Evolutionary conservation across 2,329 filamentous ascomycete species (phyloP).

Genomic region (Metarhizium album): DNA sequence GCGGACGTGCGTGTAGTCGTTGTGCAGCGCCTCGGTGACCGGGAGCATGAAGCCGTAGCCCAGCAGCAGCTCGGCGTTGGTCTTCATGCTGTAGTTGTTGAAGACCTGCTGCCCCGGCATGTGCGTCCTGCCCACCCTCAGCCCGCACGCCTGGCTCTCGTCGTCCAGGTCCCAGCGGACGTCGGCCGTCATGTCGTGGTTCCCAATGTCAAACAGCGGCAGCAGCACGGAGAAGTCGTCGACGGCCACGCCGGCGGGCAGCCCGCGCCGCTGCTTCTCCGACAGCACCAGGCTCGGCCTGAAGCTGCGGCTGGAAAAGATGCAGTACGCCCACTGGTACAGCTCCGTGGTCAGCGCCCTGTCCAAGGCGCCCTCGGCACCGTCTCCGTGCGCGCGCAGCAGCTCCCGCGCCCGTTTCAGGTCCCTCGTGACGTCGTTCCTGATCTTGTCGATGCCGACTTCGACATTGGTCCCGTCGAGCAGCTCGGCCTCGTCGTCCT

Average conservation of each 20-base stretch:
- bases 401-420: constrained; percentile 30
- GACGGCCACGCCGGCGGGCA: constrained; percentile 21
- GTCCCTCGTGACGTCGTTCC: constrained; percentile 33
- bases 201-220: constrained; percentile 61
- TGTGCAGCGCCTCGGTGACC: constrained; percentile 37
- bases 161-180: constrained; percentile 47
- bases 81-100: constrained; percentile 66
- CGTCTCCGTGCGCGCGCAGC: constrained; percentile 16
- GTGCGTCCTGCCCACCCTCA: constrained; percentile 33
- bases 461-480: constrained; percentile 44
- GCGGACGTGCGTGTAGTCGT: constrained; percentile 48
- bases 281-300: constrained; percentile 47
- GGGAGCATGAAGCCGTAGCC: constrained; percentile 53
- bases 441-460: constrained; percentile 38
- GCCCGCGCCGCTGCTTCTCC: constrained; percentile 11
- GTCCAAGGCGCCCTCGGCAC: constrained; percentile 16
- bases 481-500: constrained; percentile 45
- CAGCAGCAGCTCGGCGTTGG: constrained; percentile 59
- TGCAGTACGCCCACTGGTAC: constrained; percentile 54
- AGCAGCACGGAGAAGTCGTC: constrained; percentile 59
- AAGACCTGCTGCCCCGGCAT: constrained; percentile 44
- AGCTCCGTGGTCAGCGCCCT: constrained; percentile 34
- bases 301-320: constrained; percentile 57
- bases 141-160: constrained; percentile 25
- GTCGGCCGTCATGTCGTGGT: constrained; percentile 52